Conservation (phyloP, 1,284 basidiomycete genomes). For the Megacollybia platyphylla region DNA sequence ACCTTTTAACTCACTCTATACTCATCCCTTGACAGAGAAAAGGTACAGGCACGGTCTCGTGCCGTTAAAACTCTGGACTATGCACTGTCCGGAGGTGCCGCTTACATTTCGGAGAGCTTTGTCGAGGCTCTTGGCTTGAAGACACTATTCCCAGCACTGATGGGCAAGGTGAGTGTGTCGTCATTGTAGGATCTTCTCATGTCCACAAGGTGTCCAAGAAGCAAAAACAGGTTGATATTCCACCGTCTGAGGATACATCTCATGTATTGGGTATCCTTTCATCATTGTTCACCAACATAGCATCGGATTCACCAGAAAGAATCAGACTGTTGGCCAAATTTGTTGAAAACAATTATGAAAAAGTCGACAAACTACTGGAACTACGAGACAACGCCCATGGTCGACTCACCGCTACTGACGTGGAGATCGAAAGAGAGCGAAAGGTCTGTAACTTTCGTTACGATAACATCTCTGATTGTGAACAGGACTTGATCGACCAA, state of each 20-base stretch:
- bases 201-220: conserved; percentile 40
- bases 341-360: conserved; percentile 84
- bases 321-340: conserved; percentile 88
- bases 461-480: background rate
- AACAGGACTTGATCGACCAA: conserved; percentile 40
- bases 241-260: conserved; percentile 71
- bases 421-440: conserved; percentile 53
- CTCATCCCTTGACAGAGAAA: conserved; percentile 44
- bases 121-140: conserved; percentile 84
- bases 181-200: conserved; percentile 1
- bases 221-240: conserved; percentile 34
- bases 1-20: conserved; percentile 1
- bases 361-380: conserved; percentile 86
- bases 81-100: conserved; percentile 79
- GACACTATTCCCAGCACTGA: conserved; percentile 80
- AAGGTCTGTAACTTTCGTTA: conserved; percentile 26
- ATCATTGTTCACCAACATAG: conserved; percentile 81
- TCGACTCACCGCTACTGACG: conserved; percentile 47
- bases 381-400: conserved; percentile 60
- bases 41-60: conserved; percentile 65
- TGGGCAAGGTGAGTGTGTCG: conserved; percentile 69
- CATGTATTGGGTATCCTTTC: conserved; percentile 85
- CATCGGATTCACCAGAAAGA: conserved; percentile 73
- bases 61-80: conserved; percentile 88
- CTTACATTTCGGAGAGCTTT: conserved; percentile 72